These are phyloP conservation scores for Phialophora expanda DNA, from an alignment of 2,329 filamentous ascomycete genomes.

Conservation along the genomic window DNA sequence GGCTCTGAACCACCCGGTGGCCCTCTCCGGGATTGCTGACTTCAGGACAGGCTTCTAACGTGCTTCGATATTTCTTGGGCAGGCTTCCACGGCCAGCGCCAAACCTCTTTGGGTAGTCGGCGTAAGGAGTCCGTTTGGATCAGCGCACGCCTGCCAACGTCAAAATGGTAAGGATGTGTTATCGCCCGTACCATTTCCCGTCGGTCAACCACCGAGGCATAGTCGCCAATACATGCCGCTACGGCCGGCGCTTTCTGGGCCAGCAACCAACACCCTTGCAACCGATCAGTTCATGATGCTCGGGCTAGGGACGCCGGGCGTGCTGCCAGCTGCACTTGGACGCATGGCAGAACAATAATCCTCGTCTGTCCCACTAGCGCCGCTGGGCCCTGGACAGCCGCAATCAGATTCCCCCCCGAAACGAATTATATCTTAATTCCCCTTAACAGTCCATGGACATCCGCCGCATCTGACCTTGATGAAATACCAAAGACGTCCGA, in stretches of 20 bases:
- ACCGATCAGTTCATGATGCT: constrained; percentile 16
- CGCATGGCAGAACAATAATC: constrained; percentile 35
- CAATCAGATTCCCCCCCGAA: constrained; percentile 17
- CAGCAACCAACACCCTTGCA: constrained; percentile 19
- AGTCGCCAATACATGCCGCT: constrained; percentile 7
- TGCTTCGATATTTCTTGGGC: constrained; percentile 25
- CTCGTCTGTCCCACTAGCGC: constrained; percentile 26
- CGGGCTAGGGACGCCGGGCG: constrained; percentile 19
- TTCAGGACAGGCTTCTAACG: constrained; percentile 25
- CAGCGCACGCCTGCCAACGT: not conserved
- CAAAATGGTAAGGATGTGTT: constrained; percentile 9
- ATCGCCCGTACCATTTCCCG: constrained; percentile 28
- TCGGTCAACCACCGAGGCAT: constrained; percentile 28
- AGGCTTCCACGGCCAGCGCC: constrained; percentile 12
- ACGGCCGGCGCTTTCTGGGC: constrained; percentile 6
- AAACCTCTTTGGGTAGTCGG: constrained; percentile 29
- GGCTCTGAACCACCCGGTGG: constrained; percentile 17
- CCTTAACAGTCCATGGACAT: constrained; percentile 18
- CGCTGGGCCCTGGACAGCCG: constrained; percentile 23
- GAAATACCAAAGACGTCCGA: constrained; percentile 26
- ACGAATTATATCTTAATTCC: constrained; percentile 31
- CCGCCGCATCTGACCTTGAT: constrained; percentile 29
- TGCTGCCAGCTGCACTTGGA: constrained; percentile 13
- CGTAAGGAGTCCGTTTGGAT: constrained; percentile 19
- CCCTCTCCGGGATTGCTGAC: constrained; percentile 30